Conservation (phyloP, 2,329 filamentous ascomycete species). For the Zasmidium angulare region DNA sequence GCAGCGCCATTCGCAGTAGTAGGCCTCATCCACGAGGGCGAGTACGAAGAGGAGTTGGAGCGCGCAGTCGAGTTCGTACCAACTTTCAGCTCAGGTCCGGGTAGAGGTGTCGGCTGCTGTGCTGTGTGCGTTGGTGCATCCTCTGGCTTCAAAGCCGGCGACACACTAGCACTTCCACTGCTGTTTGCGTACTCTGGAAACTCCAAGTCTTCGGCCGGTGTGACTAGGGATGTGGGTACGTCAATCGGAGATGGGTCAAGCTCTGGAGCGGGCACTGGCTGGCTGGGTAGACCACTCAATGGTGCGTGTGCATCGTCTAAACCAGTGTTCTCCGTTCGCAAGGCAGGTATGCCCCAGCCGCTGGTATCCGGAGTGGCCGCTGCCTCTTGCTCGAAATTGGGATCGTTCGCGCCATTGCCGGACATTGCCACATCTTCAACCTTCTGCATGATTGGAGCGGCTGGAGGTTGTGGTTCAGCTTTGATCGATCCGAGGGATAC, state of each 20-base stretch:
- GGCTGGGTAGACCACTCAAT: neutral
- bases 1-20: neutral
- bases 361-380: neutral
- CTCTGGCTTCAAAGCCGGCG: neutral
- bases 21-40: neutral
- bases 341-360: neutral
- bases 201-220: constrained; percentile 7
- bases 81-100: neutral
- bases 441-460: neutral
- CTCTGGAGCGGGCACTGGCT: neutral
- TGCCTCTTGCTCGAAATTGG: too few species aligned
- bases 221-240: constrained; percentile 1
- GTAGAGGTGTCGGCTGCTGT: neutral
- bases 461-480: neutral
- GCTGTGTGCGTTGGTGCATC: neutral
- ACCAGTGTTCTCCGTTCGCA: neutral
- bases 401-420: too few species aligned
- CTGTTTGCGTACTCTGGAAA: constrained; percentile 10
- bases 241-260: neutral
- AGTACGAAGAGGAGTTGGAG: neutral
- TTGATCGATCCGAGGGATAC: neutral
- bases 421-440: neutral
- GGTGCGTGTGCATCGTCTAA: neutral
- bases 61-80: neutral
- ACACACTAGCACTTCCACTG: neutral